Evolutionary conservation across 225 moss, liverwort and hornwort genomes (phyloP).

Genomic region (Bryoerythrophyllum caledonicum): DNA sequence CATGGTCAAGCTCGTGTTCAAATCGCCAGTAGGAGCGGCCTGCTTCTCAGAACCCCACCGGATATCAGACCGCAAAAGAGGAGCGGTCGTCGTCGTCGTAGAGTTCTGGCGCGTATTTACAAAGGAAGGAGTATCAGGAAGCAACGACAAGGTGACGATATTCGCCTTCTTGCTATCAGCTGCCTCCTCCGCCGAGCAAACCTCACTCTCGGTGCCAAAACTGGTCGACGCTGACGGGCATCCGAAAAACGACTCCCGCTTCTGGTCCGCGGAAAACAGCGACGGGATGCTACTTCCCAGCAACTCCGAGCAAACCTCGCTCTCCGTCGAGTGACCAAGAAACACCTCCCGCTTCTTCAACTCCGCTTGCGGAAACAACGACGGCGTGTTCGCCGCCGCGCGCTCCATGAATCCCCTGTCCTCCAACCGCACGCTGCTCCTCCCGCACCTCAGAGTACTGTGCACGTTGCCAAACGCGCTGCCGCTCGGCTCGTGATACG

Average conservation of each 20-base stretch:
- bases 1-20: slow-evolving; percentile 44
- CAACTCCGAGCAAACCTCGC: slow-evolving; percentile 57
- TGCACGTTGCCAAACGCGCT: background rate
- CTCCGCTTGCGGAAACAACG: slow-evolving; percentile 2
- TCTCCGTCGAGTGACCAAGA: slow-evolving; percentile 34
- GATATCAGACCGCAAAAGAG: slow-evolving; percentile 21
- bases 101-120: slow-evolving; percentile 14
- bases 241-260: slow-evolving; percentile 15
- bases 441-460: slow-evolving; percentile 12
- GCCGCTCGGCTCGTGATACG: background rate
- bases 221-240: slow-evolving; percentile 37
- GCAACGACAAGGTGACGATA: slow-evolving; percentile 66
- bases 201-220: slow-evolving; percentile 55
- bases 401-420: slow-evolving; percentile 59
- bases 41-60: slow-evolving; percentile 14
- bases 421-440: slow-evolving; percentile 3
- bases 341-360: slow-evolving; percentile 11
- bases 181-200: slow-evolving; percentile 52
- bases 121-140: slow-evolving; percentile 61
- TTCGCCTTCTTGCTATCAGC: slow-evolving; percentile 39
- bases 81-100: background rate
- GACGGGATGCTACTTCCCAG: slow-evolving; percentile 35
- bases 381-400: slow-evolving; percentile 43
- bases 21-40: background rate
- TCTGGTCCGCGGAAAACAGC: background rate